A percentile compares a stretch with the other conserved stretches of the same genome.
phyloP scores from a whole-genome alignment of 805 yeast genomes.

The Ogataea methylovora region DNA sequence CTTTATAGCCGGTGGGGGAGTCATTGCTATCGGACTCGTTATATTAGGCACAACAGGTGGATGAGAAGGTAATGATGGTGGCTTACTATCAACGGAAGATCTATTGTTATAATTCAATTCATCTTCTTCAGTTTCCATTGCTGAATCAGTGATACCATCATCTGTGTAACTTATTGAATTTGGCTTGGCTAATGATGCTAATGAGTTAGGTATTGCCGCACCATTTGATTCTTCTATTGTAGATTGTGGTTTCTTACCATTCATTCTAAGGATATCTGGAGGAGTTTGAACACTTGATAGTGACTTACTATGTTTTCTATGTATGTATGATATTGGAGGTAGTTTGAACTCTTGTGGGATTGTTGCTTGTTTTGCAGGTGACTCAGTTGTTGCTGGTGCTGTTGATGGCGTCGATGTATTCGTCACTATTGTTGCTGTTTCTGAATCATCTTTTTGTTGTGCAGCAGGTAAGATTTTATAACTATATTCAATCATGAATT shows the following conservation, averaged over 20 bases:
- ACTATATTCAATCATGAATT: conserved; percentile 82
- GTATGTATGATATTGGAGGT: conserved; percentile 10
- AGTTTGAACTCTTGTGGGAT: neutral
- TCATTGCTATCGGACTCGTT: neutral
- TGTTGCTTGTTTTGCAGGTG: neutral
- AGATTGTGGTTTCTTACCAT: neutral
- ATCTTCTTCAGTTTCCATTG: conserved; percentile 15
- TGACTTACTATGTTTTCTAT: conserved; percentile 31
- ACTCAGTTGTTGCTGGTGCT: conserved; percentile 1
- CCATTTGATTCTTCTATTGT: neutral
- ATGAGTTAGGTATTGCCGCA: conserved; percentile 3
- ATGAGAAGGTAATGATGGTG: neutral
- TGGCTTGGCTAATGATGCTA: conserved; percentile 3
- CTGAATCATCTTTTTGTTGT: conserved; percentile 5
- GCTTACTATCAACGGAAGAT: no score
- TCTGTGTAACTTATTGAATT: conserved; percentile 13
- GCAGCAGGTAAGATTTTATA: conserved; percentile 61
- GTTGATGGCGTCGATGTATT: neutral
- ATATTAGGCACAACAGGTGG: neutral
- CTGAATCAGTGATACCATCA: conserved; percentile 14
- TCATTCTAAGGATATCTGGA: conserved; percentile 29
- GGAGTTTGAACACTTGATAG: conserved; percentile 39
- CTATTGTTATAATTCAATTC: conserved; percentile 2
- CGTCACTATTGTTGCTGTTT: neutral
- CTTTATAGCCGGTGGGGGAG: conserved; percentile 8